Conservation (phyloP, 306 rosid species). For the Urtica urens region DNA sequence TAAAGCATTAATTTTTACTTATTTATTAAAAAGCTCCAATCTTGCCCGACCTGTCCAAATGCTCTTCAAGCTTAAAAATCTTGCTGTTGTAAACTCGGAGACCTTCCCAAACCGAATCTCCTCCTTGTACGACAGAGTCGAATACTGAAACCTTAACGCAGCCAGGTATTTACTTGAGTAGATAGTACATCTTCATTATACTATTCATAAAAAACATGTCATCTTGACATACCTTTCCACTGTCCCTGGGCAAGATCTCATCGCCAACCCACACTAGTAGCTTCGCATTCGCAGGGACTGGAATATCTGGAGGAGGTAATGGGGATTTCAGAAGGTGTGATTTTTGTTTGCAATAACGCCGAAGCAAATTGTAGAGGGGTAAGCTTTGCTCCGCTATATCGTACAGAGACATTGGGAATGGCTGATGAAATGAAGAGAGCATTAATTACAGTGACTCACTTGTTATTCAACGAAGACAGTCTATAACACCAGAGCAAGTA, state of each 20-base stretch:
- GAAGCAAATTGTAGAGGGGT: conserved; percentile 63
- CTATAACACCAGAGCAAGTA: background rate
- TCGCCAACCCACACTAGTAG: conserved; percentile 86
- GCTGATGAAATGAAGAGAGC: conserved; percentile 29
- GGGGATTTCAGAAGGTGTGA: conserved; percentile 38
- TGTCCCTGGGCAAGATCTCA: conserved; percentile 61
- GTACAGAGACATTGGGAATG: conserved; percentile 50
- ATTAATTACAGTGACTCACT: conserved; percentile 3
- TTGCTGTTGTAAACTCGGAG: conserved; percentile 68
- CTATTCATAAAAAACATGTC: conserved; percentile 6
- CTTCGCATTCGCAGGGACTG: conserved; percentile 69
- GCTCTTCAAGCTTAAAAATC: conserved; percentile 79
- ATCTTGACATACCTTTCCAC: conserved; percentile 54
- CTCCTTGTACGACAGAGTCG: conserved; percentile 87
- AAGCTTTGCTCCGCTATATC: conserved; percentile 61
- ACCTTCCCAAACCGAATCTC: conserved; percentile 94
- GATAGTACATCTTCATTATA: conserved; percentile 3
- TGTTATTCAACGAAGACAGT: background rate
- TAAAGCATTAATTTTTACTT: no score
- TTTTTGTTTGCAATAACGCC: conserved; percentile 41
- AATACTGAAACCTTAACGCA: conserved; percentile 64
- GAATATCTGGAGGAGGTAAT: conserved; percentile 62
- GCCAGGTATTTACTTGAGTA: conserved; percentile 12
- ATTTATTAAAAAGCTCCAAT: conserved; percentile 4
- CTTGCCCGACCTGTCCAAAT: conserved; percentile 58